Evolutionary conservation across 1,139 yeast species (phyloP), one percentile per base, ranked within the genome.

Genomic region (Blastobotrys ciferrii): DNA sequence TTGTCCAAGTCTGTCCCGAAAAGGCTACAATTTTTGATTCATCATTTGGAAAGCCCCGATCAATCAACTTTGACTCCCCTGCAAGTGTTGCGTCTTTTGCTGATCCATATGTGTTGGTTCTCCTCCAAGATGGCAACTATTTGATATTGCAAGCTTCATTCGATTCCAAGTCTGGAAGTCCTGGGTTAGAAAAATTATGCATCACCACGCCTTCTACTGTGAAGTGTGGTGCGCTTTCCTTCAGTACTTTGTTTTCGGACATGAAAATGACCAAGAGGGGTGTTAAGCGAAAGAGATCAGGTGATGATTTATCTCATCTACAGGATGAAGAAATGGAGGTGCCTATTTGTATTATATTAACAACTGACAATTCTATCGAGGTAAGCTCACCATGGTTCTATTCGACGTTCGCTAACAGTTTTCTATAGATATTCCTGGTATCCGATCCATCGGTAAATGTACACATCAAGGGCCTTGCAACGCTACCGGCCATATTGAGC

Each of bases 1-100:
- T 87, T 43, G 76, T 87, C 13, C 96, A 89, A 63, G 81, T 88
- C 1, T 83, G 94, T 0, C 79, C 86, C 0, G 76, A 78, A 42
- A 82, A 80, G 51, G 75, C 88, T 35, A 74, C 77, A 35, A 65
- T 87, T 2, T 88, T 81, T 62, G 87, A 84, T 59, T 72, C 80
- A 46, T 77, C 77, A 41, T 84, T 88, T 63, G 52, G 69, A 5
- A 64, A 64, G 25, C 25, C 19, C 12, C 40, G 19, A 18, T 58
- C 67, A 11, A 43, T 69, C 15, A 51, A 47, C 6, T 61, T 60
- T 40, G 69, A 75, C 28, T 76, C 75, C 43, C 80, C 74, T 52
- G 74, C 81, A 32, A 74, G 80, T 48, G 72, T 76, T 49, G 80
- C 83, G 51, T 72, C 75, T 7, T 69, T 81, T 47, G 72, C 55